Conservation (phyloP, 2,329 filamentous ascomycete species). For the Blastomyces silverae region DNA sequence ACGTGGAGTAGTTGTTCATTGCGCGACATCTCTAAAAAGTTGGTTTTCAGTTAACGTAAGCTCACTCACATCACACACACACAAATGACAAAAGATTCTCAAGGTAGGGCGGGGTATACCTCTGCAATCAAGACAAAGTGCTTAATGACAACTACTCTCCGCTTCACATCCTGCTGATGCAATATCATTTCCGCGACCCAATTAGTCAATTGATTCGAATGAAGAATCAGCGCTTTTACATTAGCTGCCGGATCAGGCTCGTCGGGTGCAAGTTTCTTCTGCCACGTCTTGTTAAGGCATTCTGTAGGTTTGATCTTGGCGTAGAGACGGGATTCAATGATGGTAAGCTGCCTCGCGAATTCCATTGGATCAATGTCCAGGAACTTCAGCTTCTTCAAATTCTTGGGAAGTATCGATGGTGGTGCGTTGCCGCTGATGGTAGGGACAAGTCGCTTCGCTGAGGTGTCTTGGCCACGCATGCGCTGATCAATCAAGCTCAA, state of each 20-base stretch:
- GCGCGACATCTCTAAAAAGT: constrained; percentile 71
- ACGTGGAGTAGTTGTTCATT: constrained; percentile 93
- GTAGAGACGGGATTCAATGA: constrained; percentile 91
- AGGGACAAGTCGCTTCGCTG: constrained; percentile 76
- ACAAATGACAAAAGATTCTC: constrained; percentile 35
- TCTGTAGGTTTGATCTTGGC: constrained; percentile 94
- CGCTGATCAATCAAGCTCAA: constrained; percentile 85
- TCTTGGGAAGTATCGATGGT: constrained; percentile 87
- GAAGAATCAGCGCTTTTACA: constrained; percentile 90
- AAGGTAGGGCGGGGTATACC: constrained; percentile 45
- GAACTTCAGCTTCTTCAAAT: constrained; percentile 99
- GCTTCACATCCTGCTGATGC: constrained; percentile 88
- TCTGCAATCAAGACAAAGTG: constrained; percentile 96
- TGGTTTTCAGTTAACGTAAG: constrained; percentile 7
- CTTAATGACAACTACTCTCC: constrained; percentile 94
- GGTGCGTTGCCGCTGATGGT: constrained; percentile 78
- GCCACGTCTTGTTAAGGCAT: constrained; percentile 97
- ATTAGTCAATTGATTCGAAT: constrained; percentile 98
- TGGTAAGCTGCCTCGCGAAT: constrained; percentile 94
- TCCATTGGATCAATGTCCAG: constrained; percentile 92
- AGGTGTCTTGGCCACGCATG: constrained; percentile 77
- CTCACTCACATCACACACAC: constrained; percentile 12
- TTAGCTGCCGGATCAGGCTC: constrained; percentile 73
- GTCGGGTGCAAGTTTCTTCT: constrained; percentile 75
- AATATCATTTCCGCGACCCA: constrained; percentile 99